Evolutionary conservation across 208 protist genomes (phyloP).

Genomic region (Crithidia fasciculata): DNA sequence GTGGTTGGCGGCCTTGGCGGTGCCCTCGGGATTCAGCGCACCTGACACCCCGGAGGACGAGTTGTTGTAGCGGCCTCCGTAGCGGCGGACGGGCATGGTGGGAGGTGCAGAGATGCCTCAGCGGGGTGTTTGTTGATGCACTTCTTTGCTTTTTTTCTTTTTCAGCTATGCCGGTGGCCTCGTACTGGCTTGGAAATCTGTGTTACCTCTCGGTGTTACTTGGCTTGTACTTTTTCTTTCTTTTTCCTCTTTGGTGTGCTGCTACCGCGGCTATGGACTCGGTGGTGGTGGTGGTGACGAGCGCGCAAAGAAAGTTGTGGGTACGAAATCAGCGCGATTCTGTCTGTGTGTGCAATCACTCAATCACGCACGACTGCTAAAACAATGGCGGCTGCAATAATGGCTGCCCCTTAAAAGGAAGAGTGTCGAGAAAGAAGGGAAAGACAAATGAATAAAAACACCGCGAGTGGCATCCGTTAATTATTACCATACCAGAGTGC

Average conservation of each 20-base stretch:
- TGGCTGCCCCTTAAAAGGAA: no score
- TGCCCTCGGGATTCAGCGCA: conserved; percentile 1
- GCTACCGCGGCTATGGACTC: no score
- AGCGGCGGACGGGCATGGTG: conserved; percentile 32
- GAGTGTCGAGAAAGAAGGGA: no score
- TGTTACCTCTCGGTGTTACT: not conserved
- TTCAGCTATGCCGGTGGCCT: not conserved
- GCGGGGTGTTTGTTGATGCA: not conserved
- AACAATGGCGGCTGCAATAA: no score
- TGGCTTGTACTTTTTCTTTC: not conserved
- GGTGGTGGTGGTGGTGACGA: no score
- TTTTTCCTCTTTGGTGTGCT: not conserved
- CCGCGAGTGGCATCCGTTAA: no score
- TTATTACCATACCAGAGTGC: no score
- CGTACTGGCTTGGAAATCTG: not conserved
- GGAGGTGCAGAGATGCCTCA: not conserved
- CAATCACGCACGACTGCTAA: no score
- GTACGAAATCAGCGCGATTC: no score
- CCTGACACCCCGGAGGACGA: conserved; percentile 21
- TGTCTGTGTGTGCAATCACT: no score
- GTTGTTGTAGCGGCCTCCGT: conserved; percentile 35
- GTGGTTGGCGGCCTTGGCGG: not conserved
- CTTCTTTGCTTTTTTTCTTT: not conserved
- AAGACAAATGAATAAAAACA: no score
- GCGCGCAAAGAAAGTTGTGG: no score